Percentiles rank a stretch among this genome's conserved stretches.
These are phyloP conservation scores for Mycena vulgaris DNA, from an alignment of 768 basidiomycete species.

Conservation along the genomic window DNA sequence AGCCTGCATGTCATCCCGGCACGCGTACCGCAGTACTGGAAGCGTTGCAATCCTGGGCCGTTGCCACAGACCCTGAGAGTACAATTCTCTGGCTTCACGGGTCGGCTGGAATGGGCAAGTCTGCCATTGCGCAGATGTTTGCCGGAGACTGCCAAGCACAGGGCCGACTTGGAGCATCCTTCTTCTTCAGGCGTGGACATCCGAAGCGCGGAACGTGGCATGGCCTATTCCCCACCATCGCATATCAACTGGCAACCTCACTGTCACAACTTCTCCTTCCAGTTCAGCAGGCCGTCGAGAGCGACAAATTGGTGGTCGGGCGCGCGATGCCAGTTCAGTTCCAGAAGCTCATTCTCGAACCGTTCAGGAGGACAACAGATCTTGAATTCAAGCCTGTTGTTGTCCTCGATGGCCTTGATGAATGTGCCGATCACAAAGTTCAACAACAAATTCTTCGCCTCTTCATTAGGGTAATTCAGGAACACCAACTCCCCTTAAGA, in stretches of 20 bases:
- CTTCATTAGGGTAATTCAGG: not conserved
- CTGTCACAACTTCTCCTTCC: slow-evolving; percentile 14
- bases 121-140: slow-evolving; percentile 38
- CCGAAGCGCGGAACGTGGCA: slow-evolving; percentile 41
- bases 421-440: not conserved
- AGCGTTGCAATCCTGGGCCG: not conserved
- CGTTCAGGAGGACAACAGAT: not conserved
- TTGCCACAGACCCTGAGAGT: not conserved
- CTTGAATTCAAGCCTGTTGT: not conserved
- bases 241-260: slow-evolving; percentile 41
- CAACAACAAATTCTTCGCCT: slow-evolving; percentile 8
- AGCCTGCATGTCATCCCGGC: slow-evolving; percentile 4
- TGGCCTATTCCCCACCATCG: slow-evolving; percentile 46
- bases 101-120: slow-evolving; percentile 40
- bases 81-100: slow-evolving; percentile 39
- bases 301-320: slow-evolving; percentile 29
- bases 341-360: slow-evolving; percentile 29
- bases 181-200: slow-evolving; percentile 51
- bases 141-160: slow-evolving; percentile 30
- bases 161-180: slow-evolving; percentile 44
- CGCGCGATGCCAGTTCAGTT: slow-evolving; percentile 30
- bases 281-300: slow-evolving; percentile 26
- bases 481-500: not conserved
- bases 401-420: not conserved
- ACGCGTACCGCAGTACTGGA: not conserved